Base-by-base conservation (phyloP, 1,284 basidiomycete genomes). In the Microbotryomycetes sp. region DNA sequence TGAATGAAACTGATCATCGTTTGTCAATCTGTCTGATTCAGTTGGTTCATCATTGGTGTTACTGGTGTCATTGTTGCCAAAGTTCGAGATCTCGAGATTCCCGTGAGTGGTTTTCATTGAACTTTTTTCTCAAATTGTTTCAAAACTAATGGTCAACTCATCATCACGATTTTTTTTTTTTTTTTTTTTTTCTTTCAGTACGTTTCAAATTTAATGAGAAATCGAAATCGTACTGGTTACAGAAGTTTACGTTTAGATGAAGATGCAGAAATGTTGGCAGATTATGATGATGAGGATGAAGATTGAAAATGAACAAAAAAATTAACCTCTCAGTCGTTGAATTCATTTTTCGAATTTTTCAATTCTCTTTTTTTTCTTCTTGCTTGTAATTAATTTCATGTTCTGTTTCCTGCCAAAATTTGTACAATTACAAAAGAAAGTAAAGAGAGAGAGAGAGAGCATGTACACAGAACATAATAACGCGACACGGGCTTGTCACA, bases 211-310 rank as follows among this genome's bases (percentile, higher is more conserved):
- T 42, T 46, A 47, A 14, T 68, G 46, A 50, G 2, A 16, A n/a
- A 7, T 12, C 55, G 16, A 12, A 7, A 16, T 12, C 6, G 19
- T 22, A 14, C 16, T n/a, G 55, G 36, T 19, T 56, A 48, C 15
- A 46, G 36, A 6, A 56, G 14, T 26, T 6, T 46, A 16, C 25
- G 23, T 26, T 14, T 49, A 12, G 58, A 60, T 16, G 58, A 60
- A n/a, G 67, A 66, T 22, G 67, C 67, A 2, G 50, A 63, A 48
- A 12, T 68, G 22, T 52, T 68, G 19, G 51, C 22, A 23, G 58
- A 60, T 46, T 60, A 60, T 45, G 30, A 58, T 16, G 56, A 58
- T 29, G 56, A 58, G n/a, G 56, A 58, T 12, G 49, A 50, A 15
- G 49, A 50, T 12, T 52, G 50, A 32, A 46, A 36, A 31, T 25